Evolutionary conservation across 2,329 filamentous ascomycete species (phyloP).

Genomic region (Harringtonia lauricola): DNA sequence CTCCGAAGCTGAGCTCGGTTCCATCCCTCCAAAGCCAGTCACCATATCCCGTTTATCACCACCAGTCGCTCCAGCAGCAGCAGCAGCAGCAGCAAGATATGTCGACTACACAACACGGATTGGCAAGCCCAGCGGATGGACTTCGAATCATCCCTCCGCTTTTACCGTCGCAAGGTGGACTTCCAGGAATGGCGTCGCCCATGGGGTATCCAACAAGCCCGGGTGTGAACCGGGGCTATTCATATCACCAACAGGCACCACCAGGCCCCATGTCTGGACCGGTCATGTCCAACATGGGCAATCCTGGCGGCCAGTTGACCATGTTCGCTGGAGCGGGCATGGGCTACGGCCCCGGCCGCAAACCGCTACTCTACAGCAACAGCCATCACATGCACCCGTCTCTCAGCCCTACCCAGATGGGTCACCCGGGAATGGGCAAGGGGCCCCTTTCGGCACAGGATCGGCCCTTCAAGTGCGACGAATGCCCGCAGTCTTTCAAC

Average conservation of each 20-base stretch:
- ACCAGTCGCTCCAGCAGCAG: neutral
- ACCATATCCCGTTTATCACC: neutral
- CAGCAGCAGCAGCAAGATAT: neutral
- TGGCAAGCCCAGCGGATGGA: neutral
- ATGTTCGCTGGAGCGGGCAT: slow-evolving; percentile 5
- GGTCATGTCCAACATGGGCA: slow-evolving; percentile 8
- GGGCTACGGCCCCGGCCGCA: slow-evolving; percentile 1
- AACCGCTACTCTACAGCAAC: slow-evolving; percentile 9
- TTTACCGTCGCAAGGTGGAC: slow-evolving; percentile 4
- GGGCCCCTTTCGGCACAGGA: slow-evolving; percentile 46
- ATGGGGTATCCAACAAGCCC: slow-evolving; percentile 1
- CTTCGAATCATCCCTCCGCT: slow-evolving; percentile 9
- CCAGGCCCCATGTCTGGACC: slow-evolving; percentile 1
- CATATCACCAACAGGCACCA: slow-evolving; percentile 1
- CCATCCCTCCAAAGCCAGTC: neutral
- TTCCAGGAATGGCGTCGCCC: slow-evolving; percentile 3
- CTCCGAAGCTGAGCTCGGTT: neutral
- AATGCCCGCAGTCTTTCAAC: slow-evolving; percentile 89
- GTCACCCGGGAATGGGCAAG: slow-evolving; percentile 23
- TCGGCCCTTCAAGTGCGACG: slow-evolving; percentile 87
- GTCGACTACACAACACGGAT: neutral
- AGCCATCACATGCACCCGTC: slow-evolving; percentile 19
- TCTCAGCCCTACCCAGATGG: slow-evolving; percentile 1
- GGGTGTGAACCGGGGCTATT: neutral
- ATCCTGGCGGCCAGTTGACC: slow-evolving; percentile 6